Evolutionary conservation across 1,284 basidiomycete species (phyloP), one percentile per base, ranked within the genome.

Genomic region (Cutaneotrichosporon arboriforme): DNA sequence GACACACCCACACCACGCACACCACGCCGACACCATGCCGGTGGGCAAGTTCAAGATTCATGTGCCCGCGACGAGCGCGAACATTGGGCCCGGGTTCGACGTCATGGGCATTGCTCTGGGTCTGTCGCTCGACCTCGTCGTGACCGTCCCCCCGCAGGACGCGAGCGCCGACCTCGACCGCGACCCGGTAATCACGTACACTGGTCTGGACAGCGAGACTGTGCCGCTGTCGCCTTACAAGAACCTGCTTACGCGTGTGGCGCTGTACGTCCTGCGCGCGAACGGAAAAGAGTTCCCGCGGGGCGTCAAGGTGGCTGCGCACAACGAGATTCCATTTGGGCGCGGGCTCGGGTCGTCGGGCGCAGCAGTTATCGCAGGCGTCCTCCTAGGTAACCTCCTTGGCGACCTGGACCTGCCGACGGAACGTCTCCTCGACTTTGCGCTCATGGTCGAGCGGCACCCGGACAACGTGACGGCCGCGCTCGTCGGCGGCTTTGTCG

Each of bases 391-490:
- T 37, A 83, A 93, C 71, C 81, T 84, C 17, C 79, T 98, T 13
- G 94, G 90, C 14, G 62, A 83, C 45, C 81, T 98, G 56, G 70
- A 80, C 21, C 82, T 98, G 13, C 70, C 85, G 15, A 79, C 76
- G 31, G 81, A 81, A 47, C 83, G 96, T 23, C 79, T 96, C 64
- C 82, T 98, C 53, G 96, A 99, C 76, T 94, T 91, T 70, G 93
- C 96, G 1, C 81, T 99, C 54, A 98, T 99, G 96, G 93, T 99
- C 65, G 96, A 99, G 76, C 83, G 96, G 10, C 96, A 99, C 74
- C 96, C 96, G 8, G 96, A 99, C 77, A 99, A 99, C 72, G 94
- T 99, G 61, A 96, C 96, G 0, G 96, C 96, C 1, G 94, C 94
- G 0, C 83, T 99, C 34, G 82, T 97, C 31, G 96, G 96, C 37